These are phyloP conservation scores for Colletotrichum echinochloae DNA, from an alignment of 2,329 filamentous ascomycete genomes.

Conservation along the genomic window DNA sequence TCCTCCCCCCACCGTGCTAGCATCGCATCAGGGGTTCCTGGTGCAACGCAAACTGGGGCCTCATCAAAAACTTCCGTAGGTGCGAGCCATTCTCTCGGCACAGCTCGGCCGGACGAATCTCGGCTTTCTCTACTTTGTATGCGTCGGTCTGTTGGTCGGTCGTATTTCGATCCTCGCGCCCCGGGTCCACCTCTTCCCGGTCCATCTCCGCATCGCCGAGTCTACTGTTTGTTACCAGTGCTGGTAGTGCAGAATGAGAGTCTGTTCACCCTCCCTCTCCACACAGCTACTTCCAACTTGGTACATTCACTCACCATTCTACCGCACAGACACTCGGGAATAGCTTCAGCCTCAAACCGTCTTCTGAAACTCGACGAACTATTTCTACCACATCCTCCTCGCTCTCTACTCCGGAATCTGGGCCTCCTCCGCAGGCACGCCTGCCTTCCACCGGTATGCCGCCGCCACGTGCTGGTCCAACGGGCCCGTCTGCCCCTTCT, in stretches of 20 bases:
- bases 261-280: background rate
- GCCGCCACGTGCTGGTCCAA: constrained; percentile 64
- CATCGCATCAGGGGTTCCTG: background rate
- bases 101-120: constrained; percentile 40
- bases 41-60: constrained; percentile 17
- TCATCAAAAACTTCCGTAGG: constrained; percentile 36
- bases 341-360: constrained; percentile 25
- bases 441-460: constrained; percentile 58
- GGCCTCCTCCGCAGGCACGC: constrained; percentile 47
- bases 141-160: background rate
- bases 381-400: background rate
- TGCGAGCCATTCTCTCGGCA: constrained; percentile 37
- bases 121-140: constrained; percentile 8
- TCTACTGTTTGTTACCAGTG: no score
- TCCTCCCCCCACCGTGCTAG: constrained; percentile 4
- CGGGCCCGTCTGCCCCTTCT: constrained; percentile 62
- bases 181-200: background rate
- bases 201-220: constrained; percentile 3
- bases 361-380: no score
- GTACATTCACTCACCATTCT: no score
- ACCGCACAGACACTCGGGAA: background rate
- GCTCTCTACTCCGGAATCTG: constrained; percentile 43
- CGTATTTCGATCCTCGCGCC: background rate
- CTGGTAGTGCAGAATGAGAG: no score
- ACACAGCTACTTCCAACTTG: background rate